Conservation (phyloP, 345 rosid species). For the Eucalyptus viminalis region DNA sequence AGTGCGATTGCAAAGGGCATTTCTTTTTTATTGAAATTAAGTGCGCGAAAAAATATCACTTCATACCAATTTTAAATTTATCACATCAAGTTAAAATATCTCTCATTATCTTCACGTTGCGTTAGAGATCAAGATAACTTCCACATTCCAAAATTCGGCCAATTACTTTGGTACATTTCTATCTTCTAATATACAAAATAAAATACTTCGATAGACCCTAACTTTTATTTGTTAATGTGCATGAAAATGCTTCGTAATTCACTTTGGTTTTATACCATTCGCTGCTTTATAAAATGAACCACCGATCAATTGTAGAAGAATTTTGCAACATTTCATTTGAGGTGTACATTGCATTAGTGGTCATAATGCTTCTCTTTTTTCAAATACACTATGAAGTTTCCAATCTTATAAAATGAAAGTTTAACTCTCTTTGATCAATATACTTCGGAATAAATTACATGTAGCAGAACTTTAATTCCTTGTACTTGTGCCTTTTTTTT, state of each 20-base stretch:
- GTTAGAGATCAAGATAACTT: too few species aligned
- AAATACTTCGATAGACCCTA: too few species aligned
- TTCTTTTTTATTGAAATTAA: too few species aligned
- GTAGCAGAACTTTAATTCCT: background rate
- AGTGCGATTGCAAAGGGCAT: too few species aligned
- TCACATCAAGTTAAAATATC: fast-evolving
- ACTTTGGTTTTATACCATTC: too few species aligned
- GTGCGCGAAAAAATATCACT: fast-evolving
- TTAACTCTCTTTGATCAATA: background rate
- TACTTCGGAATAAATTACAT: background rate
- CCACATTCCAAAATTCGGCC: fast-evolving
- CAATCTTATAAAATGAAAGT: background rate
- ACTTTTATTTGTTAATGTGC: too few species aligned
- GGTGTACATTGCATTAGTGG: background rate
- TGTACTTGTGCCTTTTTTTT: fast-evolving
- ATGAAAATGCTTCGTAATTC: too few species aligned
- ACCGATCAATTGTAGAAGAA: background rate
- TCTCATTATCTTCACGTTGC: too few species aligned
- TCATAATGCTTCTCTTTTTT: background rate
- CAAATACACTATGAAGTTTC: background rate
- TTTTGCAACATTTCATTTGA: background rate
- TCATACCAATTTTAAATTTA: too few species aligned
- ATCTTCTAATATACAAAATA: too few species aligned
- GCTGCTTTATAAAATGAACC: fast-evolving
- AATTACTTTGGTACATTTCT: too few species aligned